These are phyloP conservation scores for Pisolithus orientalis DNA, from an alignment of 768 basidiomycete genomes.

Conservation along the genomic window DNA sequence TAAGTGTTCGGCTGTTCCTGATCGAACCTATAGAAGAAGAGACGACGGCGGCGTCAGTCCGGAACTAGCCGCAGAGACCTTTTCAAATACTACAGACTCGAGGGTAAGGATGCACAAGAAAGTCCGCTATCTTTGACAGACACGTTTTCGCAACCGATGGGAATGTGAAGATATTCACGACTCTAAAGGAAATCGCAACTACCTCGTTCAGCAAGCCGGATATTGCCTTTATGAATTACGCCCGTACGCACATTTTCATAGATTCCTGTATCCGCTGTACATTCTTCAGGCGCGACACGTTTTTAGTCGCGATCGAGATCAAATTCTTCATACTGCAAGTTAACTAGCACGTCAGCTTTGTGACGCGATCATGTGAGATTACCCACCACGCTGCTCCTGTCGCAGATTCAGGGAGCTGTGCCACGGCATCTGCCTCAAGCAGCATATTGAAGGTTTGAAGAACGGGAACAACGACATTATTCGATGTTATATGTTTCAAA, in stretches of 20 bases:
- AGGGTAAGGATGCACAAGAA: slow-evolving; percentile 77
- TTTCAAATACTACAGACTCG: slow-evolving; percentile 42
- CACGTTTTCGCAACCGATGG: slow-evolving; percentile 36
- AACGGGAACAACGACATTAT: slow-evolving; percentile 75
- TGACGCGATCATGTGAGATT: slow-evolving; percentile 9
- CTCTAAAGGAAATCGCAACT: slow-evolving; percentile 34
- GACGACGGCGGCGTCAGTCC: slow-evolving; percentile 4
- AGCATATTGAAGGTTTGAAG: slow-evolving; percentile 71
- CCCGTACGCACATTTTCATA: slow-evolving; percentile 69
- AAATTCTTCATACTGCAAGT: slow-evolving; percentile 46
- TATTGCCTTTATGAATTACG: slow-evolving; percentile 8
- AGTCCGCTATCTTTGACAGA: slow-evolving; percentile 43
- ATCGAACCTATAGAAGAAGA: slow-evolving; percentile 51
- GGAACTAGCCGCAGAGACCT: slow-evolving; percentile 4
- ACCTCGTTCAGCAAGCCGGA: slow-evolving; percentile 7
- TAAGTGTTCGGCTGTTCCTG: slow-evolving; percentile 75
- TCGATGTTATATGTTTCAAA: slow-evolving; percentile 49
- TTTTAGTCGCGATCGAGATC: slow-evolving; percentile 51
- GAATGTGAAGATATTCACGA: slow-evolving; percentile 57
- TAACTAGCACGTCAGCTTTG: slow-evolving; percentile 1
- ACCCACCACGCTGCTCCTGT: slow-evolving; percentile 50
- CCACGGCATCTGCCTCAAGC: slow-evolving; percentile 61
- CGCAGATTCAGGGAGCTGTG: slow-evolving; percentile 38
- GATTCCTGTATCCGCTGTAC: slow-evolving; percentile 74
- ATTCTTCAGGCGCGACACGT: slow-evolving; percentile 69